Evolutionary conservation across 2,329 filamentous ascomycete species (phyloP).

Genomic region (Capronia epimyces): DNA sequence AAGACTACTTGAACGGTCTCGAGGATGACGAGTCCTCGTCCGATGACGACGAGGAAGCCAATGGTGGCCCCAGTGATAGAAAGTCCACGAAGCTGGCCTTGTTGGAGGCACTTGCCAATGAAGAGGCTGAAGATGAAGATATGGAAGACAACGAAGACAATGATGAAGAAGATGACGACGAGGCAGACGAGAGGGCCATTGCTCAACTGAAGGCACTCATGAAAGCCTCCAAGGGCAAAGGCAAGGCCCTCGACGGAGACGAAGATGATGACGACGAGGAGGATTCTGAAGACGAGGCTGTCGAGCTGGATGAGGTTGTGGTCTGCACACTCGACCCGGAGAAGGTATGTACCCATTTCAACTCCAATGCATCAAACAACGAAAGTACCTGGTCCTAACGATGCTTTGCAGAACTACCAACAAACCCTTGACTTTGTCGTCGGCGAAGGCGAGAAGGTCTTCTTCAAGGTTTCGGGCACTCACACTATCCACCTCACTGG

Average conservation of each 20-base stretch:
- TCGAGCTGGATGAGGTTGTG: constrained; percentile 66
- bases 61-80: constrained; percentile 72
- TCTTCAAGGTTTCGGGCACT: constrained; percentile 85
- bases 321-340: constrained; percentile 92
- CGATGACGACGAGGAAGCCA: constrained; percentile 54
- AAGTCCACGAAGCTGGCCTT: constrained; percentile 75
- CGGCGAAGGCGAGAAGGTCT: constrained; percentile 79
- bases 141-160: constrained; percentile 54
- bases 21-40: constrained; percentile 36
- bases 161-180: constrained; percentile 60
- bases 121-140: constrained; percentile 68
- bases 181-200: constrained; percentile 46
- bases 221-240: constrained; percentile 52
- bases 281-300: constrained; percentile 51
- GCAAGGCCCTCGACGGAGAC: constrained; percentile 59
- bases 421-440: constrained; percentile 92
- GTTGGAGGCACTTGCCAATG: constrained; percentile 68
- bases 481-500: constrained; percentile 90
- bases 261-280: constrained; percentile 52
- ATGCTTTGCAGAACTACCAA: constrained; percentile 68
- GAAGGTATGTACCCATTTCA: constrained; percentile 56
- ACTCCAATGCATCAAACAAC: background rate
- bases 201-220: constrained; percentile 52
- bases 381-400: background rate
- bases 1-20: constrained; percentile 37